These are phyloP conservation scores for Xylaria hypoxylon DNA, from an alignment of 2,329 filamentous ascomycete genomes.

Conservation along the genomic window DNA sequence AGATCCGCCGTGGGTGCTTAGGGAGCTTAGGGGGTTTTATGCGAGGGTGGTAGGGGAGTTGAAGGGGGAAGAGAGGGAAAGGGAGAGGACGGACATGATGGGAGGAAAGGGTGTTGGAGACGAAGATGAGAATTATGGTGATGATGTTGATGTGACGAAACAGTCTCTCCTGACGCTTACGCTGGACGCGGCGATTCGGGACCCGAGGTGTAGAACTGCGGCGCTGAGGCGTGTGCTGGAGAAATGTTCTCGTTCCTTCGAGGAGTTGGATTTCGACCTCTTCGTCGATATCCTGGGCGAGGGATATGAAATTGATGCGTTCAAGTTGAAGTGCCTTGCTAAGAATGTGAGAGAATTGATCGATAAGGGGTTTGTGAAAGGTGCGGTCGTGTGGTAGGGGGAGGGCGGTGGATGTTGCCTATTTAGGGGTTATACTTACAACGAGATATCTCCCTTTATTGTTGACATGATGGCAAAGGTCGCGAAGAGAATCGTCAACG, in stretches of 20 bases:
- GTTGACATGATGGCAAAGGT: not conserved
- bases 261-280: constrained; percentile 40
- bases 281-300: constrained; percentile 40
- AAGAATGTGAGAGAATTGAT: constrained; percentile 42
- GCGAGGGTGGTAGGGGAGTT: constrained; percentile 34
- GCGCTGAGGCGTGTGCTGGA: constrained; percentile 42
- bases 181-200: constrained; percentile 42
- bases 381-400: constrained; percentile 43
- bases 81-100: not conserved
- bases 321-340: constrained; percentile 38
- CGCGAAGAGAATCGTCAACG: not conserved
- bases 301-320: constrained; percentile 32
- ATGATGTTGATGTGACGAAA: constrained; percentile 38
- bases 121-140: not conserved
- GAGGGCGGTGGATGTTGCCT: too few species aligned
- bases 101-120: not conserved
- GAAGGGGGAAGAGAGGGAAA: constrained; percentile 16
- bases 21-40: constrained; percentile 42
- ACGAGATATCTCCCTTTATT: too few species aligned
- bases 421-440: too few species aligned
- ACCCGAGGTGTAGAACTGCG: constrained; percentile 42
- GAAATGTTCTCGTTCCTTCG: constrained; percentile 43
- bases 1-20: constrained; percentile 44
- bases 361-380: constrained; percentile 43
- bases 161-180: constrained; percentile 44